A percentile compares a stretch with the other conserved stretches of the same genome.
These are phyloP conservation scores for Clarireedia sp. DNA, from an alignment of 2,329 filamentous ascomycete genomes.

Conservation along the genomic window DNA sequence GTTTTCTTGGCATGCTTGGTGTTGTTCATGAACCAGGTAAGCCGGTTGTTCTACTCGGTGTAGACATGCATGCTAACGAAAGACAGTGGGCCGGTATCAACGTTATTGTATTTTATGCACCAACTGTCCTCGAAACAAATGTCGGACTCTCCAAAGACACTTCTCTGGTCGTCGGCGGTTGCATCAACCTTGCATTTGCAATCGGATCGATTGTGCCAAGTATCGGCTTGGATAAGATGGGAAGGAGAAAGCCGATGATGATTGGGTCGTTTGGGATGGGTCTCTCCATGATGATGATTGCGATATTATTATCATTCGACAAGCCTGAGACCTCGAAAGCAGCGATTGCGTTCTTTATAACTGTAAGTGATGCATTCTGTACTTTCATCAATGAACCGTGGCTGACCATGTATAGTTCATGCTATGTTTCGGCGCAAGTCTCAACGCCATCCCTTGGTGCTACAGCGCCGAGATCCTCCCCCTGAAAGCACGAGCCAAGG, in stretches of 20 bases:
- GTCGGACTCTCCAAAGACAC: constrained; percentile 49
- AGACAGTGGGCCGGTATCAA: constrained; percentile 28
- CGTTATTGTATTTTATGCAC: constrained; percentile 17
- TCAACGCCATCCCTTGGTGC: not conserved
- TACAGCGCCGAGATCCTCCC: not conserved
- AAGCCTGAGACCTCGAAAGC: not conserved
- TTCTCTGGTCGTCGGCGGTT: constrained; percentile 26
- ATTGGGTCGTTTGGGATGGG: constrained; percentile 53
- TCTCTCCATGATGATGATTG: constrained; percentile 38
- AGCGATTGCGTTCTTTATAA: not conserved
- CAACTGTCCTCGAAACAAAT: constrained; percentile 50
- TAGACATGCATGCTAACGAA: not conserved
- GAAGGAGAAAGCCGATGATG: constrained; percentile 71
- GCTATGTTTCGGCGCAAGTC: not conserved
- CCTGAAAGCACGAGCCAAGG: not conserved
- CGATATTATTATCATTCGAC: constrained; percentile 32
- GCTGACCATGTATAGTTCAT: not conserved
- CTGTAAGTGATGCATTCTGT: not conserved
- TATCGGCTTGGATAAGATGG: constrained; percentile 73
- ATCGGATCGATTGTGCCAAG: constrained; percentile 72
- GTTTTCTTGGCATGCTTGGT: constrained; percentile 10
- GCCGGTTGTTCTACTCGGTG: not conserved
- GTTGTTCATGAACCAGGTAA: constrained; percentile 2
- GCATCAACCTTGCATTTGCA: constrained; percentile 38
- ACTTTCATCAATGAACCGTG: not conserved